Base-by-base conservation (phyloP, 371 early-diverging fungal species). In the Syncephalastrum sp. region DNA sequence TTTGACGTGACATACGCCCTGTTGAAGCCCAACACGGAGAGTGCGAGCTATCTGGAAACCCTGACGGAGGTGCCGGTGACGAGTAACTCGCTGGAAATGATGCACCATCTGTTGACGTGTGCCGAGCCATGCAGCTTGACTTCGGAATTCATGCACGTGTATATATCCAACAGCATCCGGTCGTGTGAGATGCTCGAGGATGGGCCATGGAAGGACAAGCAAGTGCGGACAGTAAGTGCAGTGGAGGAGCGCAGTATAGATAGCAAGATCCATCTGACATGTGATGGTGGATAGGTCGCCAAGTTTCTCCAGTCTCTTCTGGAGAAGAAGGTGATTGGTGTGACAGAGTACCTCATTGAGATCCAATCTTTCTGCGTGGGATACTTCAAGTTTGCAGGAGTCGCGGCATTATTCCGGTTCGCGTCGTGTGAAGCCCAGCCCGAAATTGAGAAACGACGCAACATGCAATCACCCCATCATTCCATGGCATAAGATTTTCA, bases 321-420 rank as follows among this genome's bases (percentile, higher is more conserved):
- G 43, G 75, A 81, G 25, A 82, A 82, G 45, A 54, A 67, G 0
- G 75, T 81, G 4, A 81, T 89, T 19, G 64, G 74, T 12, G 74
- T 85, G 42, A 50, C 68, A n/a, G 85, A 86, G 41, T 85, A 83
- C 53, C 70, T 79, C 33, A 71, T 85, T 42, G 89, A 87, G 53
- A 74, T 90, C 27, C 87, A 86, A 63, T 75, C 86, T 21, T 88
- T 88, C 57, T 88, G 89, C 50, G 70, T 87, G 23, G 79, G 60
- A 8, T 60, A 60, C 53, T 48, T 69, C 48, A 62, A 60, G 25
- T 60, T 68, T 47, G 64, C 61, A 49, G 70, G 64, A 42, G 72
- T 72, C 12, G 60, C 68, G 12, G 49, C 60, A 7, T 53, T 75
- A 44, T 75, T 60, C 57, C 65, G 68, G n/a, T 50, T 62, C 42